Evolutionary conservation across 768 basidiomycete genomes (phyloP), one percentile per base, ranked within the genome.

Genomic region (Neoboletus subvelutipes): DNA sequence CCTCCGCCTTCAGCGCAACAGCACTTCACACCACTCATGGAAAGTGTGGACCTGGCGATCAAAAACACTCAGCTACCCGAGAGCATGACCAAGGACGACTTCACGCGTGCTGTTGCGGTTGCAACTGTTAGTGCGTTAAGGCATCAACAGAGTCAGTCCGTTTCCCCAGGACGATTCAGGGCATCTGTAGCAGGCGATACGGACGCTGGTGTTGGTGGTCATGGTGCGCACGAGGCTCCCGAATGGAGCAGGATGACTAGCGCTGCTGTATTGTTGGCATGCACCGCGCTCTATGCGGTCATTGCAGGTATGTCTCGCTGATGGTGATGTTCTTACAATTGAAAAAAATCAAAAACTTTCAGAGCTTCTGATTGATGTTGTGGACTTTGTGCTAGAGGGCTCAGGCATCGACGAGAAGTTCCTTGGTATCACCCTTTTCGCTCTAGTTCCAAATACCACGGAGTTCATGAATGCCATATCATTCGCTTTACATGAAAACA

Each of bases 401-500:
- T 94, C 93, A 0, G 92, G 92, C 2, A 92, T 98, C 29, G 92
- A 97, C 55, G 97, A 98, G 69, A 99, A 99, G 70, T 95, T 98
- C 79, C 82, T 99, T 31, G 97, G 97, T 50, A 81, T 99, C 59
- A 98, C 94, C 0, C 80, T 99, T 11, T 98, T 99, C 68, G 97
- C 97, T 9, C 83, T 99, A 33, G 95, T 98, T 1, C 97, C 97
- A 5, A 99, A 99, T 69, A 97, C 95, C 4, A 98, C 97, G 2
- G 97, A 99, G 73, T 98, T 99, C 72, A 97, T 97, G 94, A 98
- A 98, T 68, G 97, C 97, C 49, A 94, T 98, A 58, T 96, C 94
- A 4, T 99, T 99, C 69, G 95, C 97, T 28, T 73, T 99, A 59
- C 92, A 97, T 67, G 96, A 89, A 7, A 98, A 98, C 70, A 99